phyloP scores from a whole-genome alignment of 805 yeast genomes.

The Lipomyces oligophaga region DNA sequence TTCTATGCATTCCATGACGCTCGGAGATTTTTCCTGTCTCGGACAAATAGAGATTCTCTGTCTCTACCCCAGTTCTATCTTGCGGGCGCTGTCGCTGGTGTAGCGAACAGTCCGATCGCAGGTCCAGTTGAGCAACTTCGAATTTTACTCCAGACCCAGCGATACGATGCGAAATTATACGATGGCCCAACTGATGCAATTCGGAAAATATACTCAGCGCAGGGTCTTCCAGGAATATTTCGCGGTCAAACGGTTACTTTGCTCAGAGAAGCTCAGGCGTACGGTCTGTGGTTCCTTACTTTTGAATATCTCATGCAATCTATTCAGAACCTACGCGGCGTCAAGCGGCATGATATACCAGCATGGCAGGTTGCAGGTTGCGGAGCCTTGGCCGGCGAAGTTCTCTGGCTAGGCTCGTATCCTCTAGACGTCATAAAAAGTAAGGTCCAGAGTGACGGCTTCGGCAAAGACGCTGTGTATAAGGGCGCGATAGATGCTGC shows the following conservation, averaged over 20 bases:
- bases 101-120: conserved; percentile 63
- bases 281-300: conserved; percentile 69
- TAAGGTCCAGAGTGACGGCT: conserved; percentile 71
- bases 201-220: conserved; percentile 50
- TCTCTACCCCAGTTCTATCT: conserved; percentile 64
- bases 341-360: conserved; percentile 68
- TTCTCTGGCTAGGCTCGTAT: conserved; percentile 31
- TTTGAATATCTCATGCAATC: conserved; percentile 52
- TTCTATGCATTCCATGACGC: conserved; percentile 92
- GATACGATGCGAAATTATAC: conserved; percentile 46
- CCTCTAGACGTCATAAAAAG: conserved; percentile 93
- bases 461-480: conserved; percentile 58
- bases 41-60: conserved; percentile 39
- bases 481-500: conserved; percentile 57
- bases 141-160: conserved; percentile 87
- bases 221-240: conserved; percentile 63
- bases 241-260: conserved; percentile 82
- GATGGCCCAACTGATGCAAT: conserved; percentile 74
- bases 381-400: conserved; percentile 89
- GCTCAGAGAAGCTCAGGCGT: conserved; percentile 75
- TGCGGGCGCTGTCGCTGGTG: conserved; percentile 91
- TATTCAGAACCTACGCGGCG: conserved; percentile 28
- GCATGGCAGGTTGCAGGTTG: conserved; percentile 80
- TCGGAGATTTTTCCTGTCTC: conserved; percentile 65
- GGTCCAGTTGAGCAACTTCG: conserved; percentile 94